phyloP scores from a whole-genome alignment of 106 monocot species.

The Allium sativum region DNA sequence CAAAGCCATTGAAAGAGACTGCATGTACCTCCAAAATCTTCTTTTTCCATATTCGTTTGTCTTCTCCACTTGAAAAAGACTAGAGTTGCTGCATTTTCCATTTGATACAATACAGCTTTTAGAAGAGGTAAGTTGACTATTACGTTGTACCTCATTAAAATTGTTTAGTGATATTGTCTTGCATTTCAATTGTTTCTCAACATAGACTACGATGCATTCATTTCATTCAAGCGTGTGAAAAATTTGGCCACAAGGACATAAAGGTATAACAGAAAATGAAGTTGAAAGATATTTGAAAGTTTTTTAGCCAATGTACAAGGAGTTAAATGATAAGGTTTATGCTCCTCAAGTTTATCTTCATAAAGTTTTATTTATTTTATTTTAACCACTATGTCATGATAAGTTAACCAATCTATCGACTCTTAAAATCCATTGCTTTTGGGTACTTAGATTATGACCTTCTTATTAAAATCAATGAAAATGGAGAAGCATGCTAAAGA shows the following conservation, averaged over 20 bases:
- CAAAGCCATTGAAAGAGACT: too few relatives aligned
- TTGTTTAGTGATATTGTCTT: neutral
- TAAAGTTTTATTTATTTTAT: neutral
- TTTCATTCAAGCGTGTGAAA: slow-evolving; percentile 74
- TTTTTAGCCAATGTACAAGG: slow-evolving; percentile 64
- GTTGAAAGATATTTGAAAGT: slow-evolving; percentile 70
- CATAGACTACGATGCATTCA: slow-evolving; percentile 66
- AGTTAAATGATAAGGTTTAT: slow-evolving; percentile 39
- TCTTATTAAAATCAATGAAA: slow-evolving; percentile 74
- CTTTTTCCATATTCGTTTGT: too few relatives aligned
- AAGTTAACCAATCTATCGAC: too few relatives aligned
- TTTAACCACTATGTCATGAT: too few relatives aligned
- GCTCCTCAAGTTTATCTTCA: too few relatives aligned
- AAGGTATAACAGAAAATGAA: slow-evolving; percentile 61
- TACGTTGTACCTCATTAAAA: neutral
- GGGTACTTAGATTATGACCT: slow-evolving; percentile 51
- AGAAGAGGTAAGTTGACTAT: slow-evolving; percentile 38
- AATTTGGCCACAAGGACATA: slow-evolving; percentile 69
- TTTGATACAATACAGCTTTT: too few relatives aligned
- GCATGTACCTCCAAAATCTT: too few relatives aligned
- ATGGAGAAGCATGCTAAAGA: slow-evolving; percentile 66
- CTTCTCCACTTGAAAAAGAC: too few relatives aligned
- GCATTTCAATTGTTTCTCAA: slow-evolving; percentile 47
- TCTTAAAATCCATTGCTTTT: neutral
- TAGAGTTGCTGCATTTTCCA: too few relatives aligned